Base-by-base conservation (phyloP, 2,329 filamentous ascomycete species). In the Mycosphaerella sp. region DNA sequence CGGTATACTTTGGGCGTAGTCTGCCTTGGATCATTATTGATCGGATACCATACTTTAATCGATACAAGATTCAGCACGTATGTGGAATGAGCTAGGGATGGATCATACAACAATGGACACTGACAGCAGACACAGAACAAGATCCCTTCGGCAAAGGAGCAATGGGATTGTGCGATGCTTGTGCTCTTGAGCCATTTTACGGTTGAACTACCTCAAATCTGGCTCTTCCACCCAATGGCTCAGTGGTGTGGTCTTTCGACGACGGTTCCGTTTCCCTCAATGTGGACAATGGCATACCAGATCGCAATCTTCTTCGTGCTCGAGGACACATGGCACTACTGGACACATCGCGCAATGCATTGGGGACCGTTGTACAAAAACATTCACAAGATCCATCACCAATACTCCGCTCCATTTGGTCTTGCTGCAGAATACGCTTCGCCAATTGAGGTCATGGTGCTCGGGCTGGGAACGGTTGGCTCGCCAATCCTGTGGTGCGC, bases 261-360 rank as follows among this genome's bases (percentile, higher is more conserved):
- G 59, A 81, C 82, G 56, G 87, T 95, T 43, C 93, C 91, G 8
- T 98, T 98, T 77, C 93, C 93, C 30, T 77, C 86, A 10, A 64
- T 85, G 60, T 86, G 79, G 74, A 96, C 84, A 66, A 97, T 98
- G 79, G 86, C 85, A 59, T 82, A 87, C 68, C 93, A 98, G 66
- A 91, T 98, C 61, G 80, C 84, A 55, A 78, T 97, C 68, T 94
- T 97, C 79, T 98, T 98, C 74, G 80, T 97, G 53, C 73, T 96
- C 66, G 93, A 98, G 72, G 93, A 98, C 72, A 77, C 91, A 60
- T 98, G 93, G 93, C 93, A 98, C 74, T 98, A 98, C 79, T 97
- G 90, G 84, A 83, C 82, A 61, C 93, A 98, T 75, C 89, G 93
- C 62, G 81, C 80, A 39, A 82, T 98, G 73, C 93, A 98, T 78